These are phyloP conservation scores for Paxillus rubicundulus DNA, from an alignment of 768 basidiomycete species.

Conservation along the genomic window DNA sequence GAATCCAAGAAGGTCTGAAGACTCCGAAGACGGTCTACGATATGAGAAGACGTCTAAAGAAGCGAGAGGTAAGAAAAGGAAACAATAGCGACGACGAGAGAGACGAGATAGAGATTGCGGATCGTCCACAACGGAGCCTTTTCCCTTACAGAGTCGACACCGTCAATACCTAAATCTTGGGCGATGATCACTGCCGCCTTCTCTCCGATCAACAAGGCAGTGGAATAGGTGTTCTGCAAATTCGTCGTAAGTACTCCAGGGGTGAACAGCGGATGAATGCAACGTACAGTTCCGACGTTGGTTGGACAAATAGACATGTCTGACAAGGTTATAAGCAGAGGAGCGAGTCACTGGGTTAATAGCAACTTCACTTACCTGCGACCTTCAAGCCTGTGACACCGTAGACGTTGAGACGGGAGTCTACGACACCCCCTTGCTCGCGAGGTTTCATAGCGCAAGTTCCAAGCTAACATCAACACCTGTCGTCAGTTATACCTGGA, in stretches of 20 bases:
- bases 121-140: too few species aligned
- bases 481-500: not conserved
- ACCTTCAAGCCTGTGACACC: constrained; percentile 59
- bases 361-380: constrained; percentile 39
- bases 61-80: too few species aligned
- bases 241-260: not conserved
- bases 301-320: constrained; percentile 34
- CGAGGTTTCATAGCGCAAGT: constrained; percentile 71
- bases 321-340: not conserved
- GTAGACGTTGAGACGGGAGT: constrained; percentile 59
- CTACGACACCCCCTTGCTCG: constrained; percentile 59
- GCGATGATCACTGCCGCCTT: constrained; percentile 15
- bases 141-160: too few species aligned
- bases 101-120: too few species aligned
- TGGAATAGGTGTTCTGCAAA: constrained; percentile 38
- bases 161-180: not conserved
- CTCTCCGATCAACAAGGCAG: constrained; percentile 46
- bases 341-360: not conserved
- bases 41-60: too few species aligned
- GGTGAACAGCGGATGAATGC: not conserved
- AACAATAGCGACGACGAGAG: too few species aligned
- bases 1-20: too few species aligned
- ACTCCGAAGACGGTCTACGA: too few species aligned
- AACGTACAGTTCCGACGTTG: constrained; percentile 6
- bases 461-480: constrained; percentile 44